Conservation (phyloP, 2,329 filamentous ascomycete species). For the Chalaropsis thielavioides region DNA sequence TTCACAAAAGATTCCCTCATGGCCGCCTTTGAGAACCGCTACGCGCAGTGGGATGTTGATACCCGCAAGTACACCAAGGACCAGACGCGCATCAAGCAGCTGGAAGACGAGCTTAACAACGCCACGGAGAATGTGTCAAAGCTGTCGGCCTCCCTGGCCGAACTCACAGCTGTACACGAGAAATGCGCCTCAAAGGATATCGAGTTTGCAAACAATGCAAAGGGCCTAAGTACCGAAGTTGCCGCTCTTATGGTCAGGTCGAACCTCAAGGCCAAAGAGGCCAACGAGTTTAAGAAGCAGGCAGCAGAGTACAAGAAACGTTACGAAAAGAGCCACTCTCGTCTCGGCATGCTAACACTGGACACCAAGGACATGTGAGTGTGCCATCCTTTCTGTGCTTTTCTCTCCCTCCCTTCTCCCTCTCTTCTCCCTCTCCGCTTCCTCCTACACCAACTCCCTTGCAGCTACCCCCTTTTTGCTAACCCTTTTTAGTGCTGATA, state of each 20-base stretch:
- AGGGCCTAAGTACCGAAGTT: constrained; percentile 11
- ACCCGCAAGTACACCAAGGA: constrained; percentile 7
- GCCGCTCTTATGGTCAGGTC: constrained; percentile 13
- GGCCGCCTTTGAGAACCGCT: constrained; percentile 14
- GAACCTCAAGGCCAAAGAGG: constrained; percentile 16
- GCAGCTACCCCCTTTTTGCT: neutral
- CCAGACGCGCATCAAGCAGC: neutral
- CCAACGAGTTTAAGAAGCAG: constrained; percentile 12
- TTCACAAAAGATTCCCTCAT: constrained; percentile 16
- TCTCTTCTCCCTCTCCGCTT: neutral
- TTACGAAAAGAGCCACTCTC: constrained; percentile 15
- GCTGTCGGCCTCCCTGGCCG: constrained; percentile 3
- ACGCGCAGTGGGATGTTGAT: constrained; percentile 13
- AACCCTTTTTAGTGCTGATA: constrained; percentile 10
- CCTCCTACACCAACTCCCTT: neutral
- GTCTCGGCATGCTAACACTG: constrained; percentile 15
- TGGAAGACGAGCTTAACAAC: constrained; percentile 10
- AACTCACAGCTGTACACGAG: constrained; percentile 8
- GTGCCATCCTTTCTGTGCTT: neutral
- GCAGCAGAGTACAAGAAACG: constrained; percentile 16
- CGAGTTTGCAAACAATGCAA: constrained; percentile 8
- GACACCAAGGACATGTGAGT: constrained; percentile 18
- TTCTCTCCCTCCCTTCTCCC: neutral
- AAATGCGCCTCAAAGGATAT: constrained; percentile 14
- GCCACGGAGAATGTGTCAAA: constrained; percentile 2